Conservation (phyloP, 805 yeast species). For the Myxozyma sirexii region DNA sequence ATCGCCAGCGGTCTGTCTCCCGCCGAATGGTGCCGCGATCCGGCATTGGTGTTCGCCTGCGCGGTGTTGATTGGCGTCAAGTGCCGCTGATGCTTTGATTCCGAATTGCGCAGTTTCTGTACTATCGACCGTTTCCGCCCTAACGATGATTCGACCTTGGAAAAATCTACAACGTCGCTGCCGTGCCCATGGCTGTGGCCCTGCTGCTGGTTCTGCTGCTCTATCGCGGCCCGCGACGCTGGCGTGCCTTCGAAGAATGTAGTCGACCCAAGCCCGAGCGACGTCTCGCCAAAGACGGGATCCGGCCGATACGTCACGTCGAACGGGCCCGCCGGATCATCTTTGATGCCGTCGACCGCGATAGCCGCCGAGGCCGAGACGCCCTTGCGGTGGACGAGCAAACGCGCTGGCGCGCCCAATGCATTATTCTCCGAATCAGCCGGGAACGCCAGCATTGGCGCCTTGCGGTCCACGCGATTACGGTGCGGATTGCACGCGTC, state of each 20-base stretch:
- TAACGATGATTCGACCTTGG: constrained; percentile 45
- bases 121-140: constrained; percentile 84
- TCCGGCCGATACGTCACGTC: constrained; percentile 69
- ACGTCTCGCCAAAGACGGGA: constrained; percentile 81
- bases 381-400: constrained; percentile 11
- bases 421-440: constrained; percentile 92
- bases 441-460: constrained; percentile 96
- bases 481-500: constrained; percentile 98
- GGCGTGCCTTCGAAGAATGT: constrained; percentile 97
- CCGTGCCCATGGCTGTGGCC: constrained; percentile 5
- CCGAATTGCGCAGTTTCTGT: constrained; percentile 55
- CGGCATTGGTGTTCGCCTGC: constrained; percentile 21
- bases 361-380: constrained; percentile 4
- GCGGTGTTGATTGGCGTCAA: constrained; percentile 14
- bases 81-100: not conserved
- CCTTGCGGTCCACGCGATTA: constrained; percentile 69
- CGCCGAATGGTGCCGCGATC: constrained; percentile 3
- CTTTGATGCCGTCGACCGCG: constrained; percentile 39
- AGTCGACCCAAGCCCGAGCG: constrained; percentile 87
- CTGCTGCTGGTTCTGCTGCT: constrained; percentile 23
- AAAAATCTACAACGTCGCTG: constrained; percentile 18
- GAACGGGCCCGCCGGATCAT: constrained; percentile 43
- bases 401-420: constrained; percentile 55
- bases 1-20: constrained; percentile 5
- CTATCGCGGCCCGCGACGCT: constrained; percentile 53